These are phyloP conservation scores for Cetraspora pellucida DNA, from an alignment of 192 early-diverging fungal species.

Conservation along the genomic window DNA sequence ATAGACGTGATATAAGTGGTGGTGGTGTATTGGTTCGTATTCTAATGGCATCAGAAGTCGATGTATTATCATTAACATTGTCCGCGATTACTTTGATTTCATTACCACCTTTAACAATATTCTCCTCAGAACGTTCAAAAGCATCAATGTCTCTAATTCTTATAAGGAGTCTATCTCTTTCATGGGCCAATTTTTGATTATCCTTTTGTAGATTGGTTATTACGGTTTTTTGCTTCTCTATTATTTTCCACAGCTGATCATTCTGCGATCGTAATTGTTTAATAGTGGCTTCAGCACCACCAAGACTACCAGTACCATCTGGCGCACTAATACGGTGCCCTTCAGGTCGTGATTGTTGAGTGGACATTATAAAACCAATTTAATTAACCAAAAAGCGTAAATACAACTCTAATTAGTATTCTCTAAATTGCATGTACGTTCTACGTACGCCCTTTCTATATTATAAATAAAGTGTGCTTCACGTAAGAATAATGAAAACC, in stretches of 20 bases:
- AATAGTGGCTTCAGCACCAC: conserved; percentile 11
- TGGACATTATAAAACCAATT: background rate
- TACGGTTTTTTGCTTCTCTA: conserved; percentile 85
- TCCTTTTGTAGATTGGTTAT: conserved; percentile 86
- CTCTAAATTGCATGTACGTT: too few relatives aligned
- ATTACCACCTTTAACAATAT: background rate
- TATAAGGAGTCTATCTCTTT: conserved; percentile 32
- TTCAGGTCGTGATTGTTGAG: conserved; percentile 4
- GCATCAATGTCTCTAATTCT: conserved; percentile 17
- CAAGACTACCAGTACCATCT: background rate
- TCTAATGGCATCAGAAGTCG: background rate
- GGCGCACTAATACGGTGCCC: conserved; percentile 1
- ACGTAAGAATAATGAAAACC: too few relatives aligned
- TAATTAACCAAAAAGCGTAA: too few relatives aligned
- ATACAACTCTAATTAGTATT: too few relatives aligned
- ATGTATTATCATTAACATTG: conserved; percentile 14
- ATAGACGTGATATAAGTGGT: too few relatives aligned
- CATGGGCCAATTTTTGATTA: conserved; percentile 40
- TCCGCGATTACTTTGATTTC: background rate
- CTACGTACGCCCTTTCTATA: too few relatives aligned
- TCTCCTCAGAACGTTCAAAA: background rate
- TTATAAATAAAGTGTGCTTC: too few relatives aligned
- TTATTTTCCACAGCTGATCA: conserved; percentile 87
- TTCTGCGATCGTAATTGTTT: conserved; percentile 79
- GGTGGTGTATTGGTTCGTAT: too few relatives aligned